A percentile compares a stretch with the other conserved stretches of the same genome.
Evolutionary conservation across 2,329 filamentous ascomycete genomes (phyloP).

Genomic region (Phialophora expanda): DNA sequence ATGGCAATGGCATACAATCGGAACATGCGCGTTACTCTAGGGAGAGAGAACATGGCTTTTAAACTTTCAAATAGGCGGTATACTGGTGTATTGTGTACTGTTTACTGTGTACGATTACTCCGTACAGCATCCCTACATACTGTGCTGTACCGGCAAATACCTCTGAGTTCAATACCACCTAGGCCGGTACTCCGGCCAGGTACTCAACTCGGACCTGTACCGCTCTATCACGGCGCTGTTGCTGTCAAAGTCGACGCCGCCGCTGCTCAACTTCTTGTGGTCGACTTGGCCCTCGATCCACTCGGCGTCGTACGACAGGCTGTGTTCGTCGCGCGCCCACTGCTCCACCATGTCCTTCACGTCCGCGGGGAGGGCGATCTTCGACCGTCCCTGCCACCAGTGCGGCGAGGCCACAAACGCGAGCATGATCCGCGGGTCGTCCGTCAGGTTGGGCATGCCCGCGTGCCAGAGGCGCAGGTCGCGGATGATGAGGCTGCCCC

Average conservation of each 20-base stretch:
- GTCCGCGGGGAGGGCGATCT: slow-evolving; percentile 32
- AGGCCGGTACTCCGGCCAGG: slow-evolving; percentile 36
- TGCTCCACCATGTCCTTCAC: slow-evolving; percentile 37
- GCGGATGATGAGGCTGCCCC: slow-evolving; percentile 62
- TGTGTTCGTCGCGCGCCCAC: slow-evolving; percentile 30
- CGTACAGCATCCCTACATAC: not conserved
- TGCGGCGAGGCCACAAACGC: slow-evolving; percentile 45
- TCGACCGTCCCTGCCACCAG: slow-evolving; percentile 37
- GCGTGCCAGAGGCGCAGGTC: slow-evolving; percentile 69
- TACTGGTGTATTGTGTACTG: no score
- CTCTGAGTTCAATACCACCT: slow-evolving; percentile 33
- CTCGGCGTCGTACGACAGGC: slow-evolving; percentile 33
- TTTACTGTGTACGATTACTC: no score
- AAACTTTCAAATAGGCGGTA: no score
- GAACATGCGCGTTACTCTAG: no score
- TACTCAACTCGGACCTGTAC: slow-evolving; percentile 31
- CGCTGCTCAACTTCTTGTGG: slow-evolving; percentile 36
- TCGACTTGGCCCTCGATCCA: slow-evolving; percentile 38
- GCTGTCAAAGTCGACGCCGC: slow-evolving; percentile 36
- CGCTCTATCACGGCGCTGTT: slow-evolving; percentile 25
- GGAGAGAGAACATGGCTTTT: no score
- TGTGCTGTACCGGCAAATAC: no score
- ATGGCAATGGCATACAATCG: no score
- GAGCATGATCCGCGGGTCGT: slow-evolving; percentile 62
- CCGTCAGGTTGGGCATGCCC: slow-evolving; percentile 64